A percentile compares a stretch with the other conserved stretches of the same genome.
Conservation (phyloP, 2,329 filamentous ascomycete genomes). For the Verticillium longisporum region DNA sequence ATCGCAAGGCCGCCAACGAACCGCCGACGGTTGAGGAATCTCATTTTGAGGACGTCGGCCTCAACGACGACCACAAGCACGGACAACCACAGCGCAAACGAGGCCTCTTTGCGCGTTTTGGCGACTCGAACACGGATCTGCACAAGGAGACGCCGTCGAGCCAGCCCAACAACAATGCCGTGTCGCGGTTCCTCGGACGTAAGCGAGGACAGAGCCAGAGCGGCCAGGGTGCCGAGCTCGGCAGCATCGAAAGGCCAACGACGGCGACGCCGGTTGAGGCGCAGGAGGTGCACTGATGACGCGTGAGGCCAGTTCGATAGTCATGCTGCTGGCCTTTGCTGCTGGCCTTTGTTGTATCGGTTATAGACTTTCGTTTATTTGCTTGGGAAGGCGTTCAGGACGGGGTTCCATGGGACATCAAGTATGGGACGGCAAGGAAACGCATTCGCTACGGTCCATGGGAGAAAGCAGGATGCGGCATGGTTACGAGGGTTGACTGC, state of each 20-base stretch:
- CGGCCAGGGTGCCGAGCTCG: constrained; percentile 65
- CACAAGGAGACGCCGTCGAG: constrained; percentile 24
- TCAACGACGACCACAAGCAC: constrained; percentile 56
- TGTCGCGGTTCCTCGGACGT: constrained; percentile 57
- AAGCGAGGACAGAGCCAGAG: constrained; percentile 67
- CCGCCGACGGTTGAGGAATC: constrained; percentile 66
- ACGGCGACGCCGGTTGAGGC: constrained; percentile 19
- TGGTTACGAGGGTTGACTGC: neutral
- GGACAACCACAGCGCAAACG: constrained; percentile 42
- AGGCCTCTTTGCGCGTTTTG: constrained; percentile 75
- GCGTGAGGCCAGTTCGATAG: neutral
- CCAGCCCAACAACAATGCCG: constrained; percentile 27
- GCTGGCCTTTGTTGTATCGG: neutral
- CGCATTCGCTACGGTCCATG: constrained; percentile 8
- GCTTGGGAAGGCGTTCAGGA: constrained; percentile 1
- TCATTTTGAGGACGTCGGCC: constrained; percentile 78
- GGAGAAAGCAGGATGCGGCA: neutral
- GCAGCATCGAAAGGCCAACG: constrained; percentile 46
- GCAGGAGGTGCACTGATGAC: constrained; percentile 8
- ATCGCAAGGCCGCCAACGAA: constrained; percentile 48
- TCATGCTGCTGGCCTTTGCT: too few relatives aligned
- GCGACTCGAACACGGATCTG: constrained; percentile 39
- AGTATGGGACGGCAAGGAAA: neutral
- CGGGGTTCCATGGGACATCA: neutral
- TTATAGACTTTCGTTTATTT: constrained; percentile 1